Conservation (phyloP, 2,329 filamentous ascomycete species). For the Emericellopsis cladophorae region DNA sequence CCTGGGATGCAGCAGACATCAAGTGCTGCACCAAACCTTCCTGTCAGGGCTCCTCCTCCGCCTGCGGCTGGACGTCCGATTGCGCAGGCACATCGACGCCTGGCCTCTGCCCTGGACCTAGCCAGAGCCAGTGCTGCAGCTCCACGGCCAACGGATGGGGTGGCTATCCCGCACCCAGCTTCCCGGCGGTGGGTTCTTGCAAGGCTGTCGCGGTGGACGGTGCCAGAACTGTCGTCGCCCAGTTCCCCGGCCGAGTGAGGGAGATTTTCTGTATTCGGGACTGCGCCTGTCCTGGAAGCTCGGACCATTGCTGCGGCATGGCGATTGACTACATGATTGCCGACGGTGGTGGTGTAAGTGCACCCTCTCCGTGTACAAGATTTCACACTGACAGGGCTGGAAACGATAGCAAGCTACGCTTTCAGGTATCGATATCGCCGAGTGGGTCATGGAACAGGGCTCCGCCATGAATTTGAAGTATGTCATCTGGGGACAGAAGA, state of each 20-base stretch:
- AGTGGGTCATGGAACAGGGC: conserved; percentile 34
- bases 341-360: conserved; percentile 22
- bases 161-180: conserved; percentile 17
- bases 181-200: conserved; percentile 21
- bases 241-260: conserved; percentile 20
- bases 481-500: conserved; percentile 36
- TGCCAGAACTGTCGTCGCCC: conserved; percentile 19
- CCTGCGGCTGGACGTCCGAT: conserved; percentile 24
- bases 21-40: conserved; percentile 27
- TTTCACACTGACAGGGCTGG: background rate
- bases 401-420: conserved; percentile 16
- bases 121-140: conserved; percentile 24
- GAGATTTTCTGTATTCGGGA: conserved; percentile 19
- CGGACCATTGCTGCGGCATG: conserved; percentile 23
- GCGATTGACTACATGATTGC: conserved; percentile 25
- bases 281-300: conserved; percentile 17
- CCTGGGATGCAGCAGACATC: conserved; percentile 20
- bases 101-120: conserved; percentile 23
- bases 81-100: conserved; percentile 16
- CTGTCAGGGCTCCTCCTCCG: conserved; percentile 23
- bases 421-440: conserved; percentile 28
- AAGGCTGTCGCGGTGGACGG: conserved; percentile 20
- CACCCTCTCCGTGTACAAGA: background rate
- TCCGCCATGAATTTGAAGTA: conserved; percentile 28
- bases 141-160: conserved; percentile 17